Evolutionary conservation across 495 filamentous ascomycete species (phyloP).

Genomic region (Platismatia glauca): DNA sequence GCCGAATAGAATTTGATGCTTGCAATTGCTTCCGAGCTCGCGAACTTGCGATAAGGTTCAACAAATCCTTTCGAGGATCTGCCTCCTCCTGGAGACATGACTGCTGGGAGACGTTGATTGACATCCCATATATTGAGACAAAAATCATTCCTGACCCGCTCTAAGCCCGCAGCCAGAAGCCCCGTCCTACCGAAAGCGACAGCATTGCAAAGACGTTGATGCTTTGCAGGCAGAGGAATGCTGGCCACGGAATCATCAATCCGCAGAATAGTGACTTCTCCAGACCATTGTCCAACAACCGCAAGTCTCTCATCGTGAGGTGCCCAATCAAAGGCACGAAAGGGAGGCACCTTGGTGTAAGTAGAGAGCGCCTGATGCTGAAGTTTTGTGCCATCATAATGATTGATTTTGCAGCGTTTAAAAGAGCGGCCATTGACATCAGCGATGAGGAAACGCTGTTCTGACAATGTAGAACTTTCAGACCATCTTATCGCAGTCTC

Average conservation of each 20-base stretch:
- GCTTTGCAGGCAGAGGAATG: slow-evolving; percentile 68
- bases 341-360: slow-evolving; percentile 70
- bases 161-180: slow-evolving; percentile 76
- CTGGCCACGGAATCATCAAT: slow-evolving; percentile 59
- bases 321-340: slow-evolving; percentile 95
- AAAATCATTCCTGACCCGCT: slow-evolving; percentile 84
- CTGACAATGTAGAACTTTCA: slow-evolving; percentile 53
- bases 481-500: slow-evolving; percentile 82
- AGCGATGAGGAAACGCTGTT: slow-evolving; percentile 70
- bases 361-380: slow-evolving; percentile 61
- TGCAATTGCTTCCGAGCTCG: slow-evolving; percentile 76
- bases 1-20: slow-evolving; percentile 87
- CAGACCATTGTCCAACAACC: slow-evolving; percentile 75
- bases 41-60: slow-evolving; percentile 63
- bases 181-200: slow-evolving; percentile 77
- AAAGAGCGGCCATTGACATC: slow-evolving; percentile 74
- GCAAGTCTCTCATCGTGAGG: slow-evolving; percentile 66
- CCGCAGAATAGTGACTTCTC: slow-evolving; percentile 72
- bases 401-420: slow-evolving; percentile 64
- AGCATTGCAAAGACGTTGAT: slow-evolving; percentile 82
- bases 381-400: slow-evolving; percentile 48
- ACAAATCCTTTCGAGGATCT: slow-evolving; percentile 34
- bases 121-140: slow-evolving; percentile 94
- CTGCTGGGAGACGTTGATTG: slow-evolving; percentile 50
- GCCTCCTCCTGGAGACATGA: slow-evolving; percentile 28